Conservation (phyloP, 208 protist species). For the Leishmania mexicana region DNA sequence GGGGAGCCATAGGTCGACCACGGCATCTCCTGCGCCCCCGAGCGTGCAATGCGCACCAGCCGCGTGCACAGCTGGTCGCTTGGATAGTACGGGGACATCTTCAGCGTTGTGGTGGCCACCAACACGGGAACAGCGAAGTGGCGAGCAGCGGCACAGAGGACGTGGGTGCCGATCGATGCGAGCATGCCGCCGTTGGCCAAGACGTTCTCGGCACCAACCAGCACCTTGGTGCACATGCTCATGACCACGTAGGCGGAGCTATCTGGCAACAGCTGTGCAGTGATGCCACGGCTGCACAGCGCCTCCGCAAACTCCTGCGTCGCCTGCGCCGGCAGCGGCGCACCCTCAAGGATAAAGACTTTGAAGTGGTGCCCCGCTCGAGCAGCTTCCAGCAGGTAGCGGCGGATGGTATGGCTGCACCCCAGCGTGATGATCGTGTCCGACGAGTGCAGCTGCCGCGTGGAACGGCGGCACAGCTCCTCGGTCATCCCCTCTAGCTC, state of each 20-base stretch:
- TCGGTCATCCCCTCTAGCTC: constrained; percentile 80
- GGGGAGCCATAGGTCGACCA: constrained; percentile 83
- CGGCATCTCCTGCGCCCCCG: constrained; percentile 78
- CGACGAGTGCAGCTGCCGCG: constrained; percentile 68
- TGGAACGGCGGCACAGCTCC: constrained; percentile 65
- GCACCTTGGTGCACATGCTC: constrained; percentile 97
- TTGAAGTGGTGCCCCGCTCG: constrained; percentile 67
- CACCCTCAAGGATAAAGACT: constrained; percentile 95
- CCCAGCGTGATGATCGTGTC: constrained; percentile 84
- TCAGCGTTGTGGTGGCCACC: constrained; percentile 95
- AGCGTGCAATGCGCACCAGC: constrained; percentile 79
- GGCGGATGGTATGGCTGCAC: constrained; percentile 69
- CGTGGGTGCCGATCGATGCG: constrained; percentile 91
- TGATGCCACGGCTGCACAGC: constrained; percentile 74
- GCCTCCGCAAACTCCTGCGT: constrained; percentile 67
- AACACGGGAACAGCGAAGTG: constrained; percentile 96
- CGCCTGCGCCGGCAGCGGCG: constrained; percentile 64
- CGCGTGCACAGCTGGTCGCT: constrained; percentile 91
- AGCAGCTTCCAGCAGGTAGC: constrained; percentile 61
- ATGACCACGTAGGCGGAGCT: constrained; percentile 97
- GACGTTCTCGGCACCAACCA: constrained; percentile 94
- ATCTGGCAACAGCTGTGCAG: constrained; percentile 95
- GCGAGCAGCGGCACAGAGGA: constrained; percentile 95
- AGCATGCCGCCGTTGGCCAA: constrained; percentile 98
- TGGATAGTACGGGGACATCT: constrained; percentile 97